phyloP scores from a whole-genome alignment of 352 stramenopile species.

The Pythium aristosporum region DNA sequence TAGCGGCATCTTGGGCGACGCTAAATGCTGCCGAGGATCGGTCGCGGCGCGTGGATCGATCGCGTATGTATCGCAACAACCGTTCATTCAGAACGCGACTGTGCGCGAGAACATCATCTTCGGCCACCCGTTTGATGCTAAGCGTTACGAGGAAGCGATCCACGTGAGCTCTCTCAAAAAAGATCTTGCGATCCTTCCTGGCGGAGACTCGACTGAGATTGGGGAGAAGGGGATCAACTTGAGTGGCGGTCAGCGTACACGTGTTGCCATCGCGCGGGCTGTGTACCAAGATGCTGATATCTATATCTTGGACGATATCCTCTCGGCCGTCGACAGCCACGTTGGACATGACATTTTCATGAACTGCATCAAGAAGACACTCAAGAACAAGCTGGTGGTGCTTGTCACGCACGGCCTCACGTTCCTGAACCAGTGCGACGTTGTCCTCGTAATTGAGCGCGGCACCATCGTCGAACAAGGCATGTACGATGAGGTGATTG shows the following conservation, averaged over 20 bases:
- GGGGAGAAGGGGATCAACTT: slow-evolving; percentile 98
- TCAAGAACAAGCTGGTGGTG: slow-evolving; percentile 88
- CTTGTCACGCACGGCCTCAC: slow-evolving; percentile 92
- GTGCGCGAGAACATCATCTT: slow-evolving; percentile 56
- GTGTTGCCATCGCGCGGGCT: slow-evolving; percentile 91
- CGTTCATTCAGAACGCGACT: slow-evolving; percentile 56
- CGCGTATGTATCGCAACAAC: slow-evolving; percentile 59
- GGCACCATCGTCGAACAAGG: slow-evolving; percentile 56
- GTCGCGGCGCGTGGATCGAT: slow-evolving; percentile 37
- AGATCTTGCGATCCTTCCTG: slow-evolving; percentile 89
- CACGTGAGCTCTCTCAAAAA: slow-evolving; percentile 73
- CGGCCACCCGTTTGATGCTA: slow-evolving; percentile 36
- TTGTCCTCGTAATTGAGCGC: slow-evolving; percentile 59
- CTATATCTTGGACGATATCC: slow-evolving; percentile 95
- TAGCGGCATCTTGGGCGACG: slow-evolving; percentile 44
- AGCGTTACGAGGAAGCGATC: slow-evolving; percentile 44
- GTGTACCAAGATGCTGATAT: slow-evolving; percentile 95
- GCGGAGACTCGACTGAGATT: slow-evolving; percentile 96
- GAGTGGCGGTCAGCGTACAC: slow-evolving; percentile 93
- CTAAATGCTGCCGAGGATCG: slow-evolving; percentile 26
- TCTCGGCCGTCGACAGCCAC: slow-evolving; percentile 96
- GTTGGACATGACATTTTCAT: slow-evolving; percentile 95
- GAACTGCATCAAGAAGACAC: slow-evolving; percentile 89
- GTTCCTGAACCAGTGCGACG: slow-evolving; percentile 66
- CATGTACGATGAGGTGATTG: slow-evolving; percentile 59